Conservation (phyloP, 441 rosid species). For the Melianthus villosus region DNA sequence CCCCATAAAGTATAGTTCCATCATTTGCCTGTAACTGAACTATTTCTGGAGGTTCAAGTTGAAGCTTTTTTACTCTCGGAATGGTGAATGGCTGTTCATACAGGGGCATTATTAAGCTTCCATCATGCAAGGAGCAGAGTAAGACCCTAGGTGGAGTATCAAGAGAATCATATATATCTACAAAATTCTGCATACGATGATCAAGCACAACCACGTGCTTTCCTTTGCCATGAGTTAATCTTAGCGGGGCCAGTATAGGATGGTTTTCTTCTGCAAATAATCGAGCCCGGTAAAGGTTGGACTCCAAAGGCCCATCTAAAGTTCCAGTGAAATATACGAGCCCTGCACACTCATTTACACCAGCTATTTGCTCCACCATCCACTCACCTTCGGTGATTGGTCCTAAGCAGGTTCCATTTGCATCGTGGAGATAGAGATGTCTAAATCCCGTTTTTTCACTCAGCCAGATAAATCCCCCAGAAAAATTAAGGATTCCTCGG, state of each 20-base stretch:
- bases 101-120: constrained; percentile 39
- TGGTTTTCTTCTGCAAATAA: constrained; percentile 24
- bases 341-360: constrained; percentile 56
- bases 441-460: constrained; percentile 77
- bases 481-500: constrained; percentile 27
- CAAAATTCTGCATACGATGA: constrained; percentile 66
- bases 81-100: constrained; percentile 44
- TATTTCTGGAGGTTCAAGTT: constrained; percentile 64
- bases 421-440: constrained; percentile 73
- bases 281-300: constrained; percentile 49
- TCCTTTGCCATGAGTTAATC: constrained; percentile 71
- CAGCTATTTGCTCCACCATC: constrained; percentile 87
- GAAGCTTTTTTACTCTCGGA: constrained; percentile 36
- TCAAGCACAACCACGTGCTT: constrained; percentile 70
- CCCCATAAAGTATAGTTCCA: constrained; percentile 52
- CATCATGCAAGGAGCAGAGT: constrained; percentile 50
- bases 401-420: constrained; percentile 52
- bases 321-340: constrained; percentile 78
- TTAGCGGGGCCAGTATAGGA: constrained; percentile 27
- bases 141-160: constrained; percentile 52
- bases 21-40: constrained; percentile 54
- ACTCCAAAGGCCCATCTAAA: constrained; percentile 61
- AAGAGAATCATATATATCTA: constrained; percentile 77
- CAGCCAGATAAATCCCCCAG: constrained; percentile 89
- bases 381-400: constrained; percentile 78